Evolutionary conservation across 495 filamentous ascomycete species (phyloP).

Genomic region (Annulohypoxylon maeteangense): DNA sequence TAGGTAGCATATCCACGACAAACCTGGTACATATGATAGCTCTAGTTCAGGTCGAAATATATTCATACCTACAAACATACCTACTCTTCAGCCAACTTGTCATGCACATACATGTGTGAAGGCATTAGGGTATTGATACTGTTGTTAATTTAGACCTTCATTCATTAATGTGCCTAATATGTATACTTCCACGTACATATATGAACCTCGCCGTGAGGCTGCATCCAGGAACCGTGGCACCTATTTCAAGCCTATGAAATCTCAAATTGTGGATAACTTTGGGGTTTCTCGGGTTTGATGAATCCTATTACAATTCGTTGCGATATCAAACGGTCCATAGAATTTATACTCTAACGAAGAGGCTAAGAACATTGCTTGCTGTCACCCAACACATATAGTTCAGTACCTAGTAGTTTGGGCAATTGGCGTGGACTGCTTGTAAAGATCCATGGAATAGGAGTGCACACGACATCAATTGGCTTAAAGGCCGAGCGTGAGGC

Average conservation of each 20-base stretch:
- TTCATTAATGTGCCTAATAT: neutral
- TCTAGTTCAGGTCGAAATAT: slow-evolving; percentile 1
- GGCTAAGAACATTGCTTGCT: slow-evolving; percentile 4
- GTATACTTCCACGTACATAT: neutral
- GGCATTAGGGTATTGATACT: neutral
- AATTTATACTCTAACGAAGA: neutral
- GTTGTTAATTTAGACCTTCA: neutral
- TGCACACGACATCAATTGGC: neutral
- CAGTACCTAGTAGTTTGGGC: neutral
- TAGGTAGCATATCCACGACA: neutral
- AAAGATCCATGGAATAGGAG: neutral
- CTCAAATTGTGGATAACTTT: neutral
- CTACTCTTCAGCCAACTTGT: neutral
- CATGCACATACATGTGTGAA: neutral
- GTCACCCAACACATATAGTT: neutral
- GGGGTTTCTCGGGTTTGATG: neutral
- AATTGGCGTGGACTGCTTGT: neutral
- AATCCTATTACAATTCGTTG: neutral
- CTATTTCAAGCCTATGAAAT: slow-evolving; percentile 7
- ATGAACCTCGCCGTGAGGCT: slow-evolving; percentile 8
- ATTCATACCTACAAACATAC: no score
- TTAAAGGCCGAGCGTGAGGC: neutral
- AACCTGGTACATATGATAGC: neutral
- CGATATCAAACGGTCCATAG: neutral
- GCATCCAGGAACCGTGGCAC: slow-evolving; percentile 1